Percentiles rank a stretch among this genome's conserved stretches.
phyloP scores from a whole-genome alignment of 2,329 filamentous ascomycete species.

The Pseudopithomyces chartarum region DNA sequence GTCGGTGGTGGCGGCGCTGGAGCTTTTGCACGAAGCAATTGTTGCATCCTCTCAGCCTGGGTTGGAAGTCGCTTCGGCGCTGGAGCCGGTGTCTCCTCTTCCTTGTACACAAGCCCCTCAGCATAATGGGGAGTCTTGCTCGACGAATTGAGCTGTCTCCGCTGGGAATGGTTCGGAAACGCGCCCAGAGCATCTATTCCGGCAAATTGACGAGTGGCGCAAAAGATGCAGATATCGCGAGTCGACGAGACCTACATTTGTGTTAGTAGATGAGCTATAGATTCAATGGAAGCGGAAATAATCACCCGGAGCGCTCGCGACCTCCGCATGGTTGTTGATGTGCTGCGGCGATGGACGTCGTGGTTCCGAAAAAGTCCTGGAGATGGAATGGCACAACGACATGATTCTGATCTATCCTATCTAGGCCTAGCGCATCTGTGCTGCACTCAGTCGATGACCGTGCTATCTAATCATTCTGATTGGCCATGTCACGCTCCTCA shows the following conservation, averaged over 20 bases:
- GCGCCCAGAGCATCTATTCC: constrained; percentile 21
- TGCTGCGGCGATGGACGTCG: constrained; percentile 6
- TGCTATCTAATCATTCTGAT: neutral
- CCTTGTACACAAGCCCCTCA: constrained; percentile 32
- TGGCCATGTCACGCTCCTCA: neutral
- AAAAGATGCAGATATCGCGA: constrained; percentile 46
- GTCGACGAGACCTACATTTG: constrained; percentile 35
- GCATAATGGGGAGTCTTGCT: constrained; percentile 37
- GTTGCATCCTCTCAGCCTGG: constrained; percentile 35
- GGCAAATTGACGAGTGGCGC: constrained; percentile 41
- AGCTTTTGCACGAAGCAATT: constrained; percentile 25
- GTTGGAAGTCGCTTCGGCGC: constrained; percentile 22
- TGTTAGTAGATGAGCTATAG: neutral
- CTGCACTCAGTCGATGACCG: neutral
- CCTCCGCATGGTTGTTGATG: constrained; percentile 32
- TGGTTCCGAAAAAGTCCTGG: constrained; percentile 10
- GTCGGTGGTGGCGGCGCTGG: constrained; percentile 12
- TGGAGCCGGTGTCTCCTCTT: constrained; percentile 26
- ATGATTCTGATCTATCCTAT: neutral
- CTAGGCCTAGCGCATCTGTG: neutral
- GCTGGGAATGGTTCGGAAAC: constrained; percentile 26
- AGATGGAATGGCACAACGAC: neutral
- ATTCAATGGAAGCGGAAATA: neutral
- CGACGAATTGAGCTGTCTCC: constrained; percentile 39
- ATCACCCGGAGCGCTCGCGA: constrained; percentile 36